Conservation (phyloP, 2,329 filamentous ascomycete genomes). For the Apiospora koreana region DNA sequence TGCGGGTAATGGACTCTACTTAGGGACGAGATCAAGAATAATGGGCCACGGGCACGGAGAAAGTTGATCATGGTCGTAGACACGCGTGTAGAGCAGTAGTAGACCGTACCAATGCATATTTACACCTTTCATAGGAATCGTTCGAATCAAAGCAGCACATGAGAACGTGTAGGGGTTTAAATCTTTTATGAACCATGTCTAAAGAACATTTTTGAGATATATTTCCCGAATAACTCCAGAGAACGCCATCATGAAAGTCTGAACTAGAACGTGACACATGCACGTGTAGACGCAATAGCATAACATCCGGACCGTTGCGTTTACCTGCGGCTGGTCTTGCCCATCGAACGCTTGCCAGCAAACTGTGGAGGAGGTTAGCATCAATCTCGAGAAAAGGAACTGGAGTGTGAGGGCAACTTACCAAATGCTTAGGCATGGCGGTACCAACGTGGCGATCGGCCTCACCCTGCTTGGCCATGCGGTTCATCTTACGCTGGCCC, state of each 20-base stretch:
- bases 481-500: constrained; percentile 97
- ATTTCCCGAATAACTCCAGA: background rate
- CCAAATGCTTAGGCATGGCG: constrained; percentile 85
- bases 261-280: background rate
- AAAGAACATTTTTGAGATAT: constrained; percentile 5
- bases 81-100: background rate
- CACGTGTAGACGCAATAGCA: background rate
- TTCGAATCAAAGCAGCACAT: background rate
- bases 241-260: constrained; percentile 6
- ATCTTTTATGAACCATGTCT: background rate
- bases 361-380: constrained; percentile 15
- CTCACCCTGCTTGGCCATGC: constrained; percentile 95
- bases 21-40: background rate
- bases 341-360: constrained; percentile 17
- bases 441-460: constrained; percentile 87
- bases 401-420: constrained; percentile 51
- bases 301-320: background rate
- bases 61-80: background rate
- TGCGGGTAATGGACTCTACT: background rate
- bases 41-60: background rate
- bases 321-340: constrained; percentile 17
- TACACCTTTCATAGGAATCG: background rate
- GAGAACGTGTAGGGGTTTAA: background rate
- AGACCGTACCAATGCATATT: background rate
- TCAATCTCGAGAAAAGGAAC: background rate